Base-by-base conservation (phyloP, 31 red algal genomes). In the Asparagopsis taxiformis region DNA sequence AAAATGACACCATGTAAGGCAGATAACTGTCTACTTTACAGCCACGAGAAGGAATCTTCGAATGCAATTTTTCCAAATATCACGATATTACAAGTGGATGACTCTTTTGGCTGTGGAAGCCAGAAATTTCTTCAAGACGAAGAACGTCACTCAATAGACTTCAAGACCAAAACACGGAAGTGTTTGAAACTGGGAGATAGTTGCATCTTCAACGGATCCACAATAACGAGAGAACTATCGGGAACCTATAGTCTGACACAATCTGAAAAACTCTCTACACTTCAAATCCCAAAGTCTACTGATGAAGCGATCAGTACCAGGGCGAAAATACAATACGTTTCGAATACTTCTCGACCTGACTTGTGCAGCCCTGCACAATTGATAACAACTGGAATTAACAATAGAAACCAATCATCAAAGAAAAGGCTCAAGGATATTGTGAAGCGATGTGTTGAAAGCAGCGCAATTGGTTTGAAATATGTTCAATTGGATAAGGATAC, bases 21-120 rank as follows among this genome's bases (percentile, higher is more conserved):
- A 3, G 68, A 0, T 0, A 17, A 15, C 19, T 72, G 68, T 0
- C 0, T 72, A 19, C 20, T 57, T 0, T 57, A 72, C 32, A 2
- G 38, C 20, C 49, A 37, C 19, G 13, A 55, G 13, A 0, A 29
- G 10, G n/a, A n/a, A n/a, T n/a, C n/a, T n/a, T n/a, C n/a, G n/a
- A 31, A 72, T 3, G 22, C 3, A 31, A n/a, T 21, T 0, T 4
- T 49, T 48, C 21, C 0, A 49, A 33, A 31, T 31, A 32, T 72
- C 24, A 35, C 0, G 15, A 29, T 56, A 16, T 20, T 57, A 5
- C 51, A 72, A 56, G 48, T 72, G 17, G 68, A 72, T 19, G 68
- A 72, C 24, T 54, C 23, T 0, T 56, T 6, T 16, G 49, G 49
- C 30, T 15, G 17, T 13, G 68, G 48, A 1, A 56, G 21, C 13